These are phyloP conservation scores for Populus tremula DNA, from an alignment of 345 rosid genomes.

Conservation along the genomic window DNA sequence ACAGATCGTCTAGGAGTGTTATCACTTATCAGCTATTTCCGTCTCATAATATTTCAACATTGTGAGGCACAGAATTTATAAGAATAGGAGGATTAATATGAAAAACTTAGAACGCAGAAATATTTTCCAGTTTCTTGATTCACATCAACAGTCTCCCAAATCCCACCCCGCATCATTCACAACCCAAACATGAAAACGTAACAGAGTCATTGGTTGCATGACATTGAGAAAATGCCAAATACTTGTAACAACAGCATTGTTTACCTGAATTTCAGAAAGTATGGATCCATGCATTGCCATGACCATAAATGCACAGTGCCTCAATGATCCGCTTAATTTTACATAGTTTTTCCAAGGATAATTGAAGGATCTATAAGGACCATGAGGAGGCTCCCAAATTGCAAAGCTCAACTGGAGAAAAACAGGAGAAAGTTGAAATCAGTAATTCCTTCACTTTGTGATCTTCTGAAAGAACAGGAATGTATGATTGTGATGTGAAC, in stretches of 20 bases:
- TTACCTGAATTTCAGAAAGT: conserved; percentile 86
- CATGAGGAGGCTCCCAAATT: conserved; percentile 93
- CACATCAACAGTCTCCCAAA: no score
- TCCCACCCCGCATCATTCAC: no score
- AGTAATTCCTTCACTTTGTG: neutral
- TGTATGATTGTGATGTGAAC: neutral
- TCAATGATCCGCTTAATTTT: conserved; percentile 72
- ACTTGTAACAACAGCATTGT: neutral
- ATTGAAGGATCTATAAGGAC: conserved; percentile 60
- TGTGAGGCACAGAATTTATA: no score
- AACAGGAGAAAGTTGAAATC: neutral
- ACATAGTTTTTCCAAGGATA: conserved; percentile 82
- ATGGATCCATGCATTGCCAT: conserved; percentile 97
- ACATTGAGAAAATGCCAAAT: no score
- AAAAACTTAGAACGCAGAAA: no score
- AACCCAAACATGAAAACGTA: no score
- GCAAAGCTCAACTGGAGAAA: conserved; percentile 65
- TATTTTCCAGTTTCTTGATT: no score
- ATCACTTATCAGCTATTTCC: no score
- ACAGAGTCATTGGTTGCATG: no score
- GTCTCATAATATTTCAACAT: no score
- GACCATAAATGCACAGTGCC: conserved; percentile 93
- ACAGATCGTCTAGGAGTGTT: no score
- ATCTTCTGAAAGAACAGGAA: neutral
- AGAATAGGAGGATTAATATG: no score